Percentiles rank a stretch among this genome's conserved stretches.
Conservation (phyloP, 2,329 filamentous ascomycete genomes). For the Aspergillus amoenus region DNA sequence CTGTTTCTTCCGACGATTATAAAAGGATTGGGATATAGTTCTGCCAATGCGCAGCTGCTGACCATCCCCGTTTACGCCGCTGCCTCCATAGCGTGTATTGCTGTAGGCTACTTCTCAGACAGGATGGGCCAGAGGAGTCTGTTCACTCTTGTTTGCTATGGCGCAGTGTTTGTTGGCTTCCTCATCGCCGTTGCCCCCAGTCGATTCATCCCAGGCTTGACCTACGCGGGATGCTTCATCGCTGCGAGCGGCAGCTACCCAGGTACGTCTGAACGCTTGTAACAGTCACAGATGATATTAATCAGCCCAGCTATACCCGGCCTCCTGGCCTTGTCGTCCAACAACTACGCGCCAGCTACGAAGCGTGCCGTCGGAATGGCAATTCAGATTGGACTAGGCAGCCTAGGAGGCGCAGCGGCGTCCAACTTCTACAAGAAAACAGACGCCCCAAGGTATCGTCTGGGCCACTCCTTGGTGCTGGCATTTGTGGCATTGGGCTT, state of each 20-base stretch:
- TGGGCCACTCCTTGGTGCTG: conserved; percentile 14
- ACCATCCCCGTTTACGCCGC: conserved; percentile 43
- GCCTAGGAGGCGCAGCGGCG: conserved; percentile 31
- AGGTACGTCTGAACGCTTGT: conserved; percentile 30
- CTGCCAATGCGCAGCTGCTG: conserved; percentile 40
- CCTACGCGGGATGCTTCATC: conserved; percentile 51
- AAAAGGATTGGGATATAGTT: conserved; percentile 40
- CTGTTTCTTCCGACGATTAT: conserved; percentile 43
- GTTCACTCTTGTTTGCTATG: conserved; percentile 52
- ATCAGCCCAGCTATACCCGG: conserved; percentile 39
- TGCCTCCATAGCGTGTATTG: conserved; percentile 37
- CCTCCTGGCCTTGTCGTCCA: conserved; percentile 49
- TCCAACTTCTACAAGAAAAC: conserved; percentile 17
- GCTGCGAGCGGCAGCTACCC: conserved; percentile 24
- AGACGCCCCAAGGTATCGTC: conserved; percentile 14
- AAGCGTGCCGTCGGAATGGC: conserved; percentile 63
- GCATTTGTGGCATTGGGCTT: conserved; percentile 10
- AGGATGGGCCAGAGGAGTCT: conserved; percentile 50
- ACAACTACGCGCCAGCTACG: conserved; percentile 57
- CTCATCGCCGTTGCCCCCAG: conserved; percentile 49
- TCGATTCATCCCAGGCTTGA: conserved; percentile 38
- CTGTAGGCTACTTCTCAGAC: conserved; percentile 59
- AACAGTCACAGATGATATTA: background rate
- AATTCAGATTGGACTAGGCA: conserved; percentile 62
- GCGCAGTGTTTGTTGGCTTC: conserved; percentile 38